Base-by-base conservation (phyloP, 495 filamentous ascomycete species). In the Penicillium cataractarum region DNA sequence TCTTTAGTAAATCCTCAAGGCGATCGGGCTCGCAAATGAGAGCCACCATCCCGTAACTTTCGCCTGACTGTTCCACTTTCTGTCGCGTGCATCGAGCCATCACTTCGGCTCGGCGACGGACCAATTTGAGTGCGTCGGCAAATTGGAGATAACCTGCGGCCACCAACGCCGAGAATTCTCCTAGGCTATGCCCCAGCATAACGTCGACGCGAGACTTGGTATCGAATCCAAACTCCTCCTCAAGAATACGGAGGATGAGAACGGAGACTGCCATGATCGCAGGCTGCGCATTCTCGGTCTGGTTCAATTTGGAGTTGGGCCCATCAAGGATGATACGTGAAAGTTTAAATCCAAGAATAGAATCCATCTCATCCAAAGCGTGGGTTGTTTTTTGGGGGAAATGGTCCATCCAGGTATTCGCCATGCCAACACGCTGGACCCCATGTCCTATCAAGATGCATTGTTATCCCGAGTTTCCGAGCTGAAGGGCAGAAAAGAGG, bases 261-360 rank as follows among this genome's bases (percentile, higher is more conserved):
- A 98, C 85, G 26, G 91, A 96, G 6, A 92, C 92, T 15, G 93
- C 91, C 89, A 99, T 94, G 74, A 98, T 95, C 51, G 95, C 94
- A 0, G 95, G 95, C 75, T 99, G 95, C 10, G 95, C 89, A 69
- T 97, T 92, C 60, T 89, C 86, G 13, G 95, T 97, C 52, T 85
- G 83, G 39, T 91, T 94, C 60, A 99, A 83, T 21, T 79, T 78
- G 22, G 84, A 83, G 64, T 88, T 89, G 0, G 95, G 90, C 0
- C 95, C 94, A 1, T 91, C 78, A 35, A 86, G 83, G 66, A 99
- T 97, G 58, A 94, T 83, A n/a, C 80, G 78, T 35, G 91, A 91
- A 27, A 97, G 79, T 3, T 79, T 74, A 64, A 88, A 84, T 48
- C 87, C 81, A 62, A 97, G 80, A 3, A 86, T 83, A 46, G 82